Evolutionary conservation across 768 basidiomycete species (phyloP).

Genomic region (Auricularia auricula-judae): DNA sequence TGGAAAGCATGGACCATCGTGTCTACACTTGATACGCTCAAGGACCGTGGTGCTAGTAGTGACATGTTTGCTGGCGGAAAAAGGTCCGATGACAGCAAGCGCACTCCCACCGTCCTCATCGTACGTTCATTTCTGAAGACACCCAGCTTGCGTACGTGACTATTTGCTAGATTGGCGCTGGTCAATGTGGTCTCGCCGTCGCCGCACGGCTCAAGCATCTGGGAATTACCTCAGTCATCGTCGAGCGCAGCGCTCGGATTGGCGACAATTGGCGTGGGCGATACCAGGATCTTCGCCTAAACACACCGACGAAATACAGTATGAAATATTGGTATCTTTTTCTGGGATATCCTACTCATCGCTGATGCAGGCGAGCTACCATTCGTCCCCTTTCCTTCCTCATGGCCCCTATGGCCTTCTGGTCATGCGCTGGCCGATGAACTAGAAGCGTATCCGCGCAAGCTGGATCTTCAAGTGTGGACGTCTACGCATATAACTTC

Average conservation of each 20-base stretch:
- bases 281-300: background rate
- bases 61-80: background rate
- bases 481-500: background rate
- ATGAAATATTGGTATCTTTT: background rate
- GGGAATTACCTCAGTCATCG: background rate
- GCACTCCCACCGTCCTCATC: background rate
- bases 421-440: background rate
- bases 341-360: background rate
- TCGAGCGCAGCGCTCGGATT: background rate
- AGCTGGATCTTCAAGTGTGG: slow-evolving; percentile 5
- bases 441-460: slow-evolving; percentile 3
- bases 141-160: no score
- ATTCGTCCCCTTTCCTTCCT: background rate
- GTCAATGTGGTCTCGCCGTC: background rate
- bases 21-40: background rate
- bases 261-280: background rate
- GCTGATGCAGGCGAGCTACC: background rate
- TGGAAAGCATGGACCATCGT: background rate
- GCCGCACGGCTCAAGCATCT: background rate
- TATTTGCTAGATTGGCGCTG: background rate
- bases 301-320: background rate
- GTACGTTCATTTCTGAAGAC: background rate
- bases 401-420: background rate
- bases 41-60: background rate
- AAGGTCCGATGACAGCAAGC: background rate